These are phyloP conservation scores for Carex arenaria DNA, from an alignment of 202 grass and related monocot species.

Conservation along the genomic window DNA sequence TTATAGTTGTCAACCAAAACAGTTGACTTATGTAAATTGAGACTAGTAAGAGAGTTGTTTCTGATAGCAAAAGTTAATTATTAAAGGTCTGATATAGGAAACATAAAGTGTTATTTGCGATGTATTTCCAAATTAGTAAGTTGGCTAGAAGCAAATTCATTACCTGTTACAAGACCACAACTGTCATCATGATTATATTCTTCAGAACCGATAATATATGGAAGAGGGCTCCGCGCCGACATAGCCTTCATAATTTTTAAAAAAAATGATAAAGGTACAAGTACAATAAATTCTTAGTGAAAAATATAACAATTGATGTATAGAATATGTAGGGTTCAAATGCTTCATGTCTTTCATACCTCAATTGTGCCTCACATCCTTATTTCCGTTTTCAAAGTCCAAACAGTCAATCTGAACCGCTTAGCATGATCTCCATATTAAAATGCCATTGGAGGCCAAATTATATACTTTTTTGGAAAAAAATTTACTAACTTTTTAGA, in stretches of 20 bases:
- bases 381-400: no score
- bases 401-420: no score
- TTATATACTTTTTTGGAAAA: no score
- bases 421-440: no score
- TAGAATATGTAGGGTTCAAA: no score
- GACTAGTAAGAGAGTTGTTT: neutral
- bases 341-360: no score
- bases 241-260: conserved; percentile 43
- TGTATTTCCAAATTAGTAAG: neutral
- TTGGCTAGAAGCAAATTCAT: neutral
- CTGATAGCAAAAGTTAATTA: neutral
- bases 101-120: neutral
- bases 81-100: neutral
- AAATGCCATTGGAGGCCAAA: no score
- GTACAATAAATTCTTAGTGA: neutral
- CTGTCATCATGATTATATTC: conserved; percentile 68
- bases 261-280: neutral
- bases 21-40: neutral
- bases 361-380: no score
- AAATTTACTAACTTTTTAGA: no score
- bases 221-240: conserved; percentile 35
- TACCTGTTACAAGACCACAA: conserved; percentile 65
- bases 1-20: neutral
- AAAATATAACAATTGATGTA: neutral
- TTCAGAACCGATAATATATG: conserved; percentile 81